Evolutionary conservation across 805 yeast species (phyloP).

Genomic region (Metschnikowia orientalis): DNA sequence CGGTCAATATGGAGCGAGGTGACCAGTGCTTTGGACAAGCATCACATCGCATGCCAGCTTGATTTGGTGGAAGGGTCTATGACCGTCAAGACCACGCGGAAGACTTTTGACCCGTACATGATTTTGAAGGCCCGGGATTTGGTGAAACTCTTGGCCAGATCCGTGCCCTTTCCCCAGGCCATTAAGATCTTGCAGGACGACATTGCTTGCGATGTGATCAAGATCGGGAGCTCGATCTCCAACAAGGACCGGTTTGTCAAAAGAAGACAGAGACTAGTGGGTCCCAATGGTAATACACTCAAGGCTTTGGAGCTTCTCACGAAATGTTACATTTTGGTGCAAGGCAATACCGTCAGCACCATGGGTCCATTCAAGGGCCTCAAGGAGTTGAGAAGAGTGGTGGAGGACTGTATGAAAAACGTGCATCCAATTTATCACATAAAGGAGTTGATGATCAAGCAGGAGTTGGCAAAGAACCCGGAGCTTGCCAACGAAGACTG

Average conservation of each 20-base stretch:
- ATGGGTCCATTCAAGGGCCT: constrained; percentile 96
- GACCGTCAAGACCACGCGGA: constrained; percentile 94
- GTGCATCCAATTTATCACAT: constrained; percentile 97
- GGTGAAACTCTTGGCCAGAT: constrained; percentile 87
- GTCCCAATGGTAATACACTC: constrained; percentile 94
- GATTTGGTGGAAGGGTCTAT: constrained; percentile 95
- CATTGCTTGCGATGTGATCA: constrained; percentile 91
- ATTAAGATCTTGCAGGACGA: constrained; percentile 88
- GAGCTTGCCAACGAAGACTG: constrained; percentile 95
- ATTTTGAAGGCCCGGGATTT: constrained; percentile 92
- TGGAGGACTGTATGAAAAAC: constrained; percentile 96
- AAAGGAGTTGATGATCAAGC: constrained; percentile 95
- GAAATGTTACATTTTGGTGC: constrained; percentile 92
- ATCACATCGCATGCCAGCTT: constrained; percentile 75
- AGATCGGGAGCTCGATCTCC: constrained; percentile 83
- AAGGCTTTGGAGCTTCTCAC: constrained; percentile 93
- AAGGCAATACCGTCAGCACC: constrained; percentile 93
- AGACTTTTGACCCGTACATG: constrained; percentile 91
- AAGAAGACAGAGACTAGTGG: constrained; percentile 92
- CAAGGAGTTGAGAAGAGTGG: constrained; percentile 87
- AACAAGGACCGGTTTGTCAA: constrained; percentile 93
- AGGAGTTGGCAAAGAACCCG: constrained; percentile 91
- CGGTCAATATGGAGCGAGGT: constrained; percentile 93
- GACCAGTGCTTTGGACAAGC: constrained; percentile 68
- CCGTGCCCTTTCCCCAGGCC: constrained; percentile 97